These are phyloP conservation scores for Ceratocystiopsis brevicomis DNA, from an alignment of 2,329 filamentous ascomycete genomes.

Conservation along the genomic window DNA sequence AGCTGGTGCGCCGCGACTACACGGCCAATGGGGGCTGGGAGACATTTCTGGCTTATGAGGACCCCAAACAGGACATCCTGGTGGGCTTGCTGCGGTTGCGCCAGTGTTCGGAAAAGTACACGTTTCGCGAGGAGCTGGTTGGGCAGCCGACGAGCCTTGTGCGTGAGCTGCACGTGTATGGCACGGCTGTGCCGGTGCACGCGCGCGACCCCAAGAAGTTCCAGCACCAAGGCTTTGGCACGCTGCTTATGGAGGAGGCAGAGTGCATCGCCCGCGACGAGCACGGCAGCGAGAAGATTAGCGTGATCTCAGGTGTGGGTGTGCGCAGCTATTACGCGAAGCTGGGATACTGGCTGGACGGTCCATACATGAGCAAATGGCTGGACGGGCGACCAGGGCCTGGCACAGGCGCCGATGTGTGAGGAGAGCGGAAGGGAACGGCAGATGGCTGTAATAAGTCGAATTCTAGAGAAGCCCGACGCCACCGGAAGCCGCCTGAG, in stretches of 20 bases:
- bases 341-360: conserved; percentile 84
- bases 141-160: conserved; percentile 83
- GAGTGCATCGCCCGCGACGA: conserved; percentile 89
- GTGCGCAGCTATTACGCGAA: conserved; percentile 90
- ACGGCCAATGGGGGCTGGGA: conserved; percentile 94
- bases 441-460: background rate
- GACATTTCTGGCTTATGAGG: conserved; percentile 93
- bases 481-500: too few species aligned
- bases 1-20: conserved; percentile 87
- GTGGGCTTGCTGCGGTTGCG: conserved; percentile 76
- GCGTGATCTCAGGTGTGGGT: conserved; percentile 93
- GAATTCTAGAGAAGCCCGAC: too few species aligned
- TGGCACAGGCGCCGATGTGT: background rate
- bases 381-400: conserved; percentile 27
- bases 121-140: conserved; percentile 71
- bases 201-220: conserved; percentile 90
- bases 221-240: conserved; percentile 95
- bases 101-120: conserved; percentile 82
- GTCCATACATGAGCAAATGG: conserved; percentile 63
- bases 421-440: background rate
- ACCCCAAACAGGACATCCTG: conserved; percentile 94
- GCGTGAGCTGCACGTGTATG: conserved; percentile 89
- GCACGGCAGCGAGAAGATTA: conserved; percentile 85
- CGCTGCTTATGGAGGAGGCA: conserved; percentile 91
- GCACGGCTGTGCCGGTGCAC: conserved; percentile 91